Evolutionary conservation across 148 eudicot species (phyloP).

Genomic region (Rhododendron vialii): DNA sequence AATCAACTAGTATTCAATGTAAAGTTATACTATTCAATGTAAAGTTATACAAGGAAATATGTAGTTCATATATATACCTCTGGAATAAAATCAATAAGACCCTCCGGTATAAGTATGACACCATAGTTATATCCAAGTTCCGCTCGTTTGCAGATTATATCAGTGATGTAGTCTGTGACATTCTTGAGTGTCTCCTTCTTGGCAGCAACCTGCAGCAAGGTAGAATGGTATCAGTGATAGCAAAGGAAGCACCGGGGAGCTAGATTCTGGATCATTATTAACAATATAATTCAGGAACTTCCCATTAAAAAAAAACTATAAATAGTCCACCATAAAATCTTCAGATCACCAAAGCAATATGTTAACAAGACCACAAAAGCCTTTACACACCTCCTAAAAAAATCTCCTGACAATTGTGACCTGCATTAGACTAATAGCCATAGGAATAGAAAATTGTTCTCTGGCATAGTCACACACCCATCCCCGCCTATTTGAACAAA

Average conservation of each 20-base stretch:
- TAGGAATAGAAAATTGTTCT: neutral
- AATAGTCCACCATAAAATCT: neutral
- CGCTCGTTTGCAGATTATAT: constrained; percentile 72
- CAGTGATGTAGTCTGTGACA: constrained; percentile 79
- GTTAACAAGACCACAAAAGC: neutral
- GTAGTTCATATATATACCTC: constrained; percentile 40
- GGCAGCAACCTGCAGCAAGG: constrained; percentile 66
- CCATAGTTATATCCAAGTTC: constrained; percentile 78
- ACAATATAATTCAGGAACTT: neutral
- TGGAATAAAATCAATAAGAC: constrained; percentile 90
- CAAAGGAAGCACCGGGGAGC: neutral
- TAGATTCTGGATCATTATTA: neutral
- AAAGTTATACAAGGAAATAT: neutral
- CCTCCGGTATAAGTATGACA: constrained; percentile 86
- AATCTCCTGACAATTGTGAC: neutral
- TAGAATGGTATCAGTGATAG: neutral
- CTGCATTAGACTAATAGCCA: neutral
- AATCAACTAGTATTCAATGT: neutral
- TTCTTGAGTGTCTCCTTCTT: constrained; percentile 68
- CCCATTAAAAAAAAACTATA: neutral
- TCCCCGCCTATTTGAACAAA: neutral
- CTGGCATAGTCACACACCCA: neutral
- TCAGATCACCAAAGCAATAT: neutral
- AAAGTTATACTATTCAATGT: neutral
- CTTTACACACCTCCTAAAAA: neutral